Percentiles rank a stretch among this genome's conserved stretches.
Evolutionary conservation across 2,329 filamentous ascomycete genomes (phyloP).

Genomic region (Hymenoscyphus infarciens): DNA sequence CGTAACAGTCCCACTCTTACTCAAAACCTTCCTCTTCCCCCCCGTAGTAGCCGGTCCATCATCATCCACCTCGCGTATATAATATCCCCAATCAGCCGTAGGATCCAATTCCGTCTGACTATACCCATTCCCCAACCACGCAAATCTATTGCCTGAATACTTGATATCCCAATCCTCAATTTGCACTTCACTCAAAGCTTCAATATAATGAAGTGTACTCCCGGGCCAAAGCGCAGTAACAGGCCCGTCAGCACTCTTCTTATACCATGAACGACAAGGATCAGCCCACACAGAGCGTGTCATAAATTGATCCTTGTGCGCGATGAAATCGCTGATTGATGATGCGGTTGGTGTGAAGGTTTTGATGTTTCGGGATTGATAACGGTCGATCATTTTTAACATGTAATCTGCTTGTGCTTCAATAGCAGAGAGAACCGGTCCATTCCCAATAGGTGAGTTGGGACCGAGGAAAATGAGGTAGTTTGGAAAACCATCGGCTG

Average conservation of each 20-base stretch:
- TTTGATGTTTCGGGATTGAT: constrained; percentile 46
- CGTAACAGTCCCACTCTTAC: constrained; percentile 31
- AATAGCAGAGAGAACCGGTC: constrained; percentile 41
- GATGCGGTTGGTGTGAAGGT: constrained; percentile 43
- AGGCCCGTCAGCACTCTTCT: constrained; percentile 33
- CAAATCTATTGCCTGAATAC: constrained; percentile 39
- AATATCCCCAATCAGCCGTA: constrained; percentile 40
- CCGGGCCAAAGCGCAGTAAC: constrained; percentile 42
- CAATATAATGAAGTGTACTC: constrained; percentile 47
- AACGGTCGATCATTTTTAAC: constrained; percentile 47
- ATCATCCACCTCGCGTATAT: constrained; percentile 39
- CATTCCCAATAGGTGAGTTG: constrained; percentile 42
- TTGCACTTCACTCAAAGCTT: constrained; percentile 43
- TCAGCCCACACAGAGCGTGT: constrained; percentile 44
- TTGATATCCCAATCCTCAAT: constrained; percentile 46
- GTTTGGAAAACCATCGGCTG: constrained; percentile 21
- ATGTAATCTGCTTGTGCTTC: constrained; percentile 49
- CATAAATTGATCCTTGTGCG: constrained; percentile 45
- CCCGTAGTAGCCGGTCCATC: constrained; percentile 29
- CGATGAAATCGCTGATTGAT: constrained; percentile 49
- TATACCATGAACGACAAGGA: constrained; percentile 44
- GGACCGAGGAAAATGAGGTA: constrained; percentile 38
- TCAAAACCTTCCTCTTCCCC: constrained; percentile 28
- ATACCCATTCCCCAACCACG: constrained; percentile 41
- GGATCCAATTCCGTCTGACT: constrained; percentile 41